Base-by-base conservation (phyloP, 805 yeast genomes). In the Yamadazyma phyllophila region DNA sequence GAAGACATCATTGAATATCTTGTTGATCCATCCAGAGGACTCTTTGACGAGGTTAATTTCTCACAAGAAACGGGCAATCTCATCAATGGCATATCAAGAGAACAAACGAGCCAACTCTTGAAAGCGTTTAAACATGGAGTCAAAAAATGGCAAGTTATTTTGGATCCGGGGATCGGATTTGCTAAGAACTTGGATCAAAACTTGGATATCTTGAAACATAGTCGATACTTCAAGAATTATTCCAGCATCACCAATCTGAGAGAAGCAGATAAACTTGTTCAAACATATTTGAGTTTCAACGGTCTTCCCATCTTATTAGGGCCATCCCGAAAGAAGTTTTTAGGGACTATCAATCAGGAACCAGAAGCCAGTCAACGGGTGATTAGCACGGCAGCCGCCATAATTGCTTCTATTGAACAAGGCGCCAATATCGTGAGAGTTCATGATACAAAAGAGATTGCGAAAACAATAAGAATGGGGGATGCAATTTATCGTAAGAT, bases 121-220 rank as follows among this genome's bases (percentile, higher is more conserved):
- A 72, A 67, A 44, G 96, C 96, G 10, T 65, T 78, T 36, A 56
- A 54, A 1, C 67, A 62, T 0, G 96, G 96, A 4, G 80, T 92
- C 1, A 72, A 75, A 47, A 81, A 92, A 63, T 94, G 97, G 96
- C 98, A 94, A 65, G 69, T 94, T 2, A 81, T 94, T 13, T 58
- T 90, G 3, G 99, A 94, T 61, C 99, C 99, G 0, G 99, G 99
- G 2, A 66, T 94, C 35, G 99, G 99, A 1, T 94, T 94, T 65
- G 97, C 98, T n/a, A 94, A 94, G 62, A 76, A 74, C 43, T 55
- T 76, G n/a, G 53, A 60, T 7, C 96, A 91, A 58, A 92, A 91
- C 61, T 53, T 91, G 27, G 74, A 74, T 16, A 55, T 89, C 1
- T 73, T 94, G 26, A 76, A 80, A 49, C 72, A 79, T 73, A 48